Evolutionary conservation across 148 eudicot species (phyloP).

Genomic region (Vaccinium macrocarpon): DNA sequence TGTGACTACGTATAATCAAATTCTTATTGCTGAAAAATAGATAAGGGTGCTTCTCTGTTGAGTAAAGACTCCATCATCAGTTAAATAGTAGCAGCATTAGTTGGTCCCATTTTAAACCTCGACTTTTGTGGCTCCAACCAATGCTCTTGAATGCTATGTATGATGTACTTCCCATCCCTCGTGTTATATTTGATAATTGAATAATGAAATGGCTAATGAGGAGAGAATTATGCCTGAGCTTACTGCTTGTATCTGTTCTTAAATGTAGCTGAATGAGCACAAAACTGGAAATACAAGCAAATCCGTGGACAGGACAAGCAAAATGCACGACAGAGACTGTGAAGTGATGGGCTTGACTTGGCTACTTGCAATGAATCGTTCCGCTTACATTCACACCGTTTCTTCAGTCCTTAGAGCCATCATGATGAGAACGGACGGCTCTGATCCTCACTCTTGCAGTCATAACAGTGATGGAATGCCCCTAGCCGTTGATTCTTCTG

Average conservation of each 20-base stretch:
- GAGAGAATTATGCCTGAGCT: background rate
- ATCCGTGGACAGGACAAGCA: constrained; percentile 46
- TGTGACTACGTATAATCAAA: background rate
- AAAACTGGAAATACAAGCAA: constrained; percentile 35
- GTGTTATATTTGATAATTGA: background rate
- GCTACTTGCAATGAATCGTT: constrained; percentile 78
- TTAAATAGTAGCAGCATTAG: no score
- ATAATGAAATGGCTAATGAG: background rate
- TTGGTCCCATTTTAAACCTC: background rate
- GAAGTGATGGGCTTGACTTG: constrained; percentile 92
- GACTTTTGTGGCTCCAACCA: background rate
- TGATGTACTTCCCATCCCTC: background rate
- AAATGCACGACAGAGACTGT: constrained; percentile 72
- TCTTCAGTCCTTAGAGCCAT: constrained; percentile 67
- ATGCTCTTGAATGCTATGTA: background rate
- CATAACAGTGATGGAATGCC: constrained; percentile 79
- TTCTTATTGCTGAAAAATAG: background rate
- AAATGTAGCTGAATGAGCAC: constrained; percentile 51
- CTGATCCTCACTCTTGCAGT: constrained; percentile 60
- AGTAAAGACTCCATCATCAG: no score
- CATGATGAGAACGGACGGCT: constrained; percentile 51
- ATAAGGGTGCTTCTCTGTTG: no score
- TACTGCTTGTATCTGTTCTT: background rate
- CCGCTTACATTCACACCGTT: constrained; percentile 71
- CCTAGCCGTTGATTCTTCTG: constrained; percentile 76